Percentiles rank a stretch among this genome's conserved stretches.
Conservation (phyloP, 345 rosid genomes). For the Carallia pectinifolia region DNA sequence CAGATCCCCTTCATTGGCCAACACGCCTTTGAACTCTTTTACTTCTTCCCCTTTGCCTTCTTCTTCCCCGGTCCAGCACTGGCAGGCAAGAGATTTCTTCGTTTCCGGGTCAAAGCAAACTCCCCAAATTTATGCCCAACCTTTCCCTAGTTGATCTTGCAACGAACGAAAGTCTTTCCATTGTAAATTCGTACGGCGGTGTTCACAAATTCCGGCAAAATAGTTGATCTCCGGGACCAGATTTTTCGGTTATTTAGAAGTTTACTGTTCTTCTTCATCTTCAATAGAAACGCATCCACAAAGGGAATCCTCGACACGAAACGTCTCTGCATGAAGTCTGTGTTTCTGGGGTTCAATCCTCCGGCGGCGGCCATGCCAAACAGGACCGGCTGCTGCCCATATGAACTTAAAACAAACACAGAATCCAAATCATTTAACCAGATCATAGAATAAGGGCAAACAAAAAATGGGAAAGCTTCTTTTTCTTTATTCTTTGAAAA, state of each 20-base stretch:
- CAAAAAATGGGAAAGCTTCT: too few species aligned
- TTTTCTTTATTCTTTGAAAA: too few species aligned
- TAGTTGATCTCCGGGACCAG: constrained; percentile 37
- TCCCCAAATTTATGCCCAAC: constrained; percentile 58
- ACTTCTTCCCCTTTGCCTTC: background rate
- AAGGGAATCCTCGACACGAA: too few species aligned
- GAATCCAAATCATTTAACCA: too few species aligned
- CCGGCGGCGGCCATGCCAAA: too few species aligned
- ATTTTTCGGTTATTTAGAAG: constrained; percentile 36
- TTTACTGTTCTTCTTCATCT: constrained; percentile 19
- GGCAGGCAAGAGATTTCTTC: constrained; percentile 12
- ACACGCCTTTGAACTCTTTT: background rate
- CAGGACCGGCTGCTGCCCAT: too few species aligned
- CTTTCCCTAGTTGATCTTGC: constrained; percentile 51
- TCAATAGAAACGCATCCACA: too few species aligned
- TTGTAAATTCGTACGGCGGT: constrained; percentile 40
- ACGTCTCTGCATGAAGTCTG: too few species aligned
- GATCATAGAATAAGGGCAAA: too few species aligned
- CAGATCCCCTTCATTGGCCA: too few species aligned
- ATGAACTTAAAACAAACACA: too few species aligned
- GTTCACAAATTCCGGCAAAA: constrained; percentile 46
- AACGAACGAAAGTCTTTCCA: constrained; percentile 42
- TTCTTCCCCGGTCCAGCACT: background rate
- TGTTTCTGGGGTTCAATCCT: too few species aligned
- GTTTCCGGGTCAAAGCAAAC: constrained; percentile 42